Percentiles rank a stretch among this genome's conserved stretches.
Conservation (phyloP, 163 green algal genomes). For the Coccomyxa subellipsoidea region DNA sequence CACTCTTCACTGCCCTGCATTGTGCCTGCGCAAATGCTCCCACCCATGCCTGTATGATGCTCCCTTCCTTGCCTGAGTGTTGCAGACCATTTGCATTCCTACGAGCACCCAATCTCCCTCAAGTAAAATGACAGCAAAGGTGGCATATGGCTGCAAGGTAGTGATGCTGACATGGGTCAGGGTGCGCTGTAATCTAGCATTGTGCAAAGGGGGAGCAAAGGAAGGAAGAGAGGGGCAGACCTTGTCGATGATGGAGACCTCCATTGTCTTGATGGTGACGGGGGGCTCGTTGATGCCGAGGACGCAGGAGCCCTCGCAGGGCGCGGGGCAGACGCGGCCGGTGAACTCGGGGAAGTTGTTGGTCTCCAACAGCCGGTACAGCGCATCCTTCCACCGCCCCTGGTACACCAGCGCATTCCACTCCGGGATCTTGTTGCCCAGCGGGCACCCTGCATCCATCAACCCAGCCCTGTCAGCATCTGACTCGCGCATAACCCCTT, state of each 20-base stretch:
- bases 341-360: constrained; percentile 99
- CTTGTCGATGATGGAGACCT: constrained; percentile 92
- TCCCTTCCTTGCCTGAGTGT: too few relatives aligned
- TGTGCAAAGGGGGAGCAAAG: too few relatives aligned
- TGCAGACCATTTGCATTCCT: too few relatives aligned
- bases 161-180: too few relatives aligned
- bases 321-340: constrained; percentile 89
- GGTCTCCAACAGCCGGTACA: constrained; percentile 89
- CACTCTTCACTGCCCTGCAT: too few relatives aligned
- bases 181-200: too few relatives aligned
- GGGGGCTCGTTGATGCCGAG: constrained; percentile 96
- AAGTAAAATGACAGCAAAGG: too few relatives aligned
- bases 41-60: too few relatives aligned
- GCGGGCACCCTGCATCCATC: constrained; percentile 55
- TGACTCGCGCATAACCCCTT: too few relatives aligned
- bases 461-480: background rate
- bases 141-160: too few relatives aligned
- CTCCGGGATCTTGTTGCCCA: constrained; percentile 93
- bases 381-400: constrained; percentile 83
- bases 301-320: constrained; percentile 92
- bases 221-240: constrained; percentile 32
- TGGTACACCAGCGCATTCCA: constrained; percentile 90
- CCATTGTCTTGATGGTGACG: constrained; percentile 95
- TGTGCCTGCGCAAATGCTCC: too few relatives aligned
- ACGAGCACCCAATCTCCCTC: too few relatives aligned